Conservation (phyloP, 129 eudicot species). For the Escallonia herrerae region DNA sequence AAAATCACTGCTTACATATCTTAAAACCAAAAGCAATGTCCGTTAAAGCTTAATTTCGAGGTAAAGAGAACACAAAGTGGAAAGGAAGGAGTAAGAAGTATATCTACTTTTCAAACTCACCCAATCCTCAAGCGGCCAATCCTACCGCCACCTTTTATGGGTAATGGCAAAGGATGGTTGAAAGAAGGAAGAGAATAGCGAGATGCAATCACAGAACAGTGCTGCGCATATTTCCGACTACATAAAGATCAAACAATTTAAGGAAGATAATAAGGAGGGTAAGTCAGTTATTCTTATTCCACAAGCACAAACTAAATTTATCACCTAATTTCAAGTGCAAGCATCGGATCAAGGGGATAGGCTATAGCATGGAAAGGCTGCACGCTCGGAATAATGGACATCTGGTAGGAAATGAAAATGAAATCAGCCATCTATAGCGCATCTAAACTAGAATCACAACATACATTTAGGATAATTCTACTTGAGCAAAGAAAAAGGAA, state of each 20-base stretch:
- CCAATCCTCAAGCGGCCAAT: conserved; percentile 70
- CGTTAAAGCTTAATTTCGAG: background rate
- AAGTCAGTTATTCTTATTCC: background rate
- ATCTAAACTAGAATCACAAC: background rate
- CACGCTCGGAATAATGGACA: conserved; percentile 93
- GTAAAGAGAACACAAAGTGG: background rate
- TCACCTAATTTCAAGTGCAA: conserved; percentile 92
- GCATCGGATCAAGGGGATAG: conserved; percentile 95
- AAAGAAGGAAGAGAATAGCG: conserved; percentile 87
- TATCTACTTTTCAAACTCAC: conserved; percentile 24
- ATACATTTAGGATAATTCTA: background rate
- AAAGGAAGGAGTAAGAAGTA: background rate
- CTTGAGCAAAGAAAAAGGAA: background rate
- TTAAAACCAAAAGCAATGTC: conserved; percentile 17
- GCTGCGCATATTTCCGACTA: conserved; percentile 91
- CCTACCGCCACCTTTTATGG: conserved; percentile 65
- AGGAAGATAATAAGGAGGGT: conserved; percentile 9
- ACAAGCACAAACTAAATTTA: background rate
- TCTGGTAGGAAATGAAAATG: conserved; percentile 35
- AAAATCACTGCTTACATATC: conserved; percentile 97
- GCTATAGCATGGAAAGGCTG: conserved; percentile 99
- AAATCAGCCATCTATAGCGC: conserved; percentile 8
- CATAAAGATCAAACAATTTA: conserved; percentile 3
- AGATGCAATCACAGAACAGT: conserved; percentile 77
- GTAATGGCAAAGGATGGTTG: conserved; percentile 64